Conservation (phyloP, 2,329 filamentous ascomycete species). For the Fusarium kyushuense region DNA sequence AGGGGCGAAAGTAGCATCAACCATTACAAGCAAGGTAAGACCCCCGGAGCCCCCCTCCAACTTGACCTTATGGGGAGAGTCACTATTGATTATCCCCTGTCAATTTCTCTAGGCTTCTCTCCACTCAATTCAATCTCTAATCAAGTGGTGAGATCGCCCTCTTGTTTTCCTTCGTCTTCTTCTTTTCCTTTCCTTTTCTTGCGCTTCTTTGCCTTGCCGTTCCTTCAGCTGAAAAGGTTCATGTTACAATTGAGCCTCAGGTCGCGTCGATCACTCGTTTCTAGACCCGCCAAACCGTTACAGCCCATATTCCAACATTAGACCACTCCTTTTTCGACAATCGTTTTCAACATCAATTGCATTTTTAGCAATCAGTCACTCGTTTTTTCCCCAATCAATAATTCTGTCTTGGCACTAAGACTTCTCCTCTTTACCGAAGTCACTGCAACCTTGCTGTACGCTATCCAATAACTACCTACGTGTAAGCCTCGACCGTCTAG, state of each 20-base stretch:
- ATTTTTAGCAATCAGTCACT: slow-evolving; percentile 21
- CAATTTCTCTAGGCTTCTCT: slow-evolving; percentile 3
- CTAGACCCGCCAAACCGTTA: slow-evolving; percentile 33
- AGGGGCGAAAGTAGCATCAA: neutral
- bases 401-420: slow-evolving; percentile 5
- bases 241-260: slow-evolving; percentile 22
- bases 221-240: slow-evolving; percentile 26
- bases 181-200: neutral
- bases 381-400: slow-evolving; percentile 14
- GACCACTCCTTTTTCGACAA: slow-evolving; percentile 30
- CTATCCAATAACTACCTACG: slow-evolving; percentile 1
- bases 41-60: neutral
- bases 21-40: slow-evolving; percentile 15
- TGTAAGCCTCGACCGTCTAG: slow-evolving; percentile 1
- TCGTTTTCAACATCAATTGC: slow-evolving; percentile 28
- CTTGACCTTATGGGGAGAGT: slow-evolving; percentile 7
- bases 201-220: slow-evolving; percentile 26
- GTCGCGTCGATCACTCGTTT: slow-evolving; percentile 43
- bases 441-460: neutral
- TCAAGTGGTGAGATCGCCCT: slow-evolving; percentile 33
- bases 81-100: slow-evolving; percentile 8
- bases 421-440: neutral
- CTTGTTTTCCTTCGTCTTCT: slow-evolving; percentile 23
- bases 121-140: slow-evolving; percentile 32
- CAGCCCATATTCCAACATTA: slow-evolving; percentile 17